Evolutionary conservation across 2,329 filamentous ascomycete genomes (phyloP).

Genomic region (Acrocalymma vagum): DNA sequence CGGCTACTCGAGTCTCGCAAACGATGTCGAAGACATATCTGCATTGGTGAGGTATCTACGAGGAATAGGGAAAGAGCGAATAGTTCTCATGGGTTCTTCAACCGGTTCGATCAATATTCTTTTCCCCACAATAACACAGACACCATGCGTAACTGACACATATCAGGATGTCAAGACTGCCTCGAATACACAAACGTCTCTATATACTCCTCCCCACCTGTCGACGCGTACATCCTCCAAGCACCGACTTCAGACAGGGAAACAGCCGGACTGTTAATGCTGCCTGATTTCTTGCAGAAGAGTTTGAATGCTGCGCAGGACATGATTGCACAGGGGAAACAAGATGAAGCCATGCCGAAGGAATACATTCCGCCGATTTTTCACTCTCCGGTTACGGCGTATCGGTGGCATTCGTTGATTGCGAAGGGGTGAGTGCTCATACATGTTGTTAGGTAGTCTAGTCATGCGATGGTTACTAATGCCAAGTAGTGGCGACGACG

Average conservation of each 20-base stretch:
- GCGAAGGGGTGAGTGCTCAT: no score
- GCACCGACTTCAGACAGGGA: conserved; percentile 24
- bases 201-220: conserved; percentile 1
- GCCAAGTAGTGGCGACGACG: conserved; percentile 28
- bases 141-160: background rate
- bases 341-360: conserved; percentile 13
- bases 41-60: conserved; percentile 20
- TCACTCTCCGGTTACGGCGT: conserved; percentile 20
- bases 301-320: conserved; percentile 13
- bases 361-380: conserved; percentile 17
- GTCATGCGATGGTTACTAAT: no score
- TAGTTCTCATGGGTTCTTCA: conserved; percentile 17
- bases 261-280: conserved; percentile 22
- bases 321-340: conserved; percentile 12
- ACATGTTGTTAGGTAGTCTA: no score
- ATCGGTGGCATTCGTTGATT: conserved; percentile 25
- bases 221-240: conserved; percentile 24
- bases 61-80: conserved; percentile 9
- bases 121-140: background rate
- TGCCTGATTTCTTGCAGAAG: conserved; percentile 6
- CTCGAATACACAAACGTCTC: conserved; percentile 15
- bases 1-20: conserved; percentile 23
- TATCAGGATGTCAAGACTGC: conserved; percentile 19
- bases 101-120: conserved; percentile 10
- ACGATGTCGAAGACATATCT: conserved; percentile 22